Evolutionary conservation across 306 rosid species (phyloP).

Genomic region (Malus orientalis): DNA sequence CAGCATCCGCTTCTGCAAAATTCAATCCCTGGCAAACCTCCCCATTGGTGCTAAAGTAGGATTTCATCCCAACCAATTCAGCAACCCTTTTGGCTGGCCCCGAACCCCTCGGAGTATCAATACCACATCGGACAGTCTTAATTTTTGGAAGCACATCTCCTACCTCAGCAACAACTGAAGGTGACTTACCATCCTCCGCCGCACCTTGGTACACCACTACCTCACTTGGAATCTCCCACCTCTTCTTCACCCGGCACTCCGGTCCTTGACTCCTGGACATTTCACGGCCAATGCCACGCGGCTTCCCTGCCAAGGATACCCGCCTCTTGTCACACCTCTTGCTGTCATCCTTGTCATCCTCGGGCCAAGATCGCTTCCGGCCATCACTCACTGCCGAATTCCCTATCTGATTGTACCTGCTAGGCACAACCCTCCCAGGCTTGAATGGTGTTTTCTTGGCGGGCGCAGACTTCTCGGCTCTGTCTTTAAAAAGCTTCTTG

Average conservation of each 20-base stretch:
- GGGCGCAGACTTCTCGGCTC: conserved; percentile 34
- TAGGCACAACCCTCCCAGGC: conserved; percentile 70
- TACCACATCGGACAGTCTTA: conserved; percentile 27
- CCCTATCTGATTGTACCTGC: conserved; percentile 52
- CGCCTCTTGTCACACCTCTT: conserved; percentile 41
- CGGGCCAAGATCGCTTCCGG: conserved; percentile 66
- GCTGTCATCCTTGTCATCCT: conserved; percentile 40
- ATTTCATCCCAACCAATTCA: conserved; percentile 42
- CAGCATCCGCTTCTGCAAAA: conserved; percentile 47
- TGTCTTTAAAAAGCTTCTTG: conserved; percentile 67
- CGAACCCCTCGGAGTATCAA: conserved; percentile 69
- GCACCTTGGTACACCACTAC: conserved; percentile 20
- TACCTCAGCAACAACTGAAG: background rate
- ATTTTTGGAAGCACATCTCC: conserved; percentile 56
- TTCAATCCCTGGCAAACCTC: conserved; percentile 52
- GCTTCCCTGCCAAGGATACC: conserved; percentile 30
- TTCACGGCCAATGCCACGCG: conserved; percentile 14
- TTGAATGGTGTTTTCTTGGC: conserved; percentile 37
- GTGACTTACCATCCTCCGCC: conserved; percentile 13
- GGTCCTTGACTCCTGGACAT: conserved; percentile 17
- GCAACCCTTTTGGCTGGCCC: conserved; percentile 80
- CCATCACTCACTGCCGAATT: conserved; percentile 30
- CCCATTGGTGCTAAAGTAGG: conserved; percentile 35
- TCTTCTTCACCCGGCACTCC: conserved; percentile 50
- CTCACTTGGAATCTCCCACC: conserved; percentile 51